A percentile compares a stretch with the other conserved stretches of the same genome.
Conservation (phyloP, 2,329 filamentous ascomycete genomes). For the Rhexocercosporidium sp. region DNA sequence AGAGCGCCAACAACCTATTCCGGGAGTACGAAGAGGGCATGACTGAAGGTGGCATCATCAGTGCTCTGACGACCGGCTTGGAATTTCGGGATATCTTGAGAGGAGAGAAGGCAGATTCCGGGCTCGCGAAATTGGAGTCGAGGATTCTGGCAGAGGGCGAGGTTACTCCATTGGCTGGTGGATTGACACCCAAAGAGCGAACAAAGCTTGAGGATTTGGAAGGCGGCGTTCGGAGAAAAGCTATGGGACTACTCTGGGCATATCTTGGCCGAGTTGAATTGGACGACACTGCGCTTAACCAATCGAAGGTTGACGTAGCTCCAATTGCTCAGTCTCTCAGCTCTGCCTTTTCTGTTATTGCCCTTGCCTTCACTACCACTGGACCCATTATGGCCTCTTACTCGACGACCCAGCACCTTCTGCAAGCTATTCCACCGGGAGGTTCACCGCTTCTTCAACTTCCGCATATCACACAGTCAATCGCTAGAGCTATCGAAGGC, state of each 20-base stretch:
- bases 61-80: constrained; percentile 81
- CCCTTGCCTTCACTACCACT: constrained; percentile 85
- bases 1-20: constrained; percentile 94
- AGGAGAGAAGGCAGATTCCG: constrained; percentile 79
- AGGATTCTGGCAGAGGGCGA: constrained; percentile 71
- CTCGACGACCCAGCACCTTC: constrained; percentile 80
- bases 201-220: constrained; percentile 81
- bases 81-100: constrained; percentile 81
- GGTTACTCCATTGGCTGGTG: constrained; percentile 55
- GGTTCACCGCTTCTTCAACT: constrained; percentile 90
- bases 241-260: constrained; percentile 89
- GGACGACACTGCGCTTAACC: constrained; percentile 76
- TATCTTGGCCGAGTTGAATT: constrained; percentile 90
- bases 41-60: constrained; percentile 78
- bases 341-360: constrained; percentile 84
- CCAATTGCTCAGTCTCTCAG: constrained; percentile 85
- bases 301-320: constrained; percentile 87
- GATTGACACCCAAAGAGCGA: constrained; percentile 75
- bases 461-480: constrained; percentile 77
- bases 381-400: constrained; percentile 82
- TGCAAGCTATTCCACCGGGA: constrained; percentile 85
- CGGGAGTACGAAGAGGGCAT: constrained; percentile 88
- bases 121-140: constrained; percentile 83
- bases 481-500: constrained; percentile 72
- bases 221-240: constrained; percentile 80